These are phyloP conservation scores for Candida nitratophila DNA, from an alignment of 805 yeast species.

Conservation along the genomic window DNA sequence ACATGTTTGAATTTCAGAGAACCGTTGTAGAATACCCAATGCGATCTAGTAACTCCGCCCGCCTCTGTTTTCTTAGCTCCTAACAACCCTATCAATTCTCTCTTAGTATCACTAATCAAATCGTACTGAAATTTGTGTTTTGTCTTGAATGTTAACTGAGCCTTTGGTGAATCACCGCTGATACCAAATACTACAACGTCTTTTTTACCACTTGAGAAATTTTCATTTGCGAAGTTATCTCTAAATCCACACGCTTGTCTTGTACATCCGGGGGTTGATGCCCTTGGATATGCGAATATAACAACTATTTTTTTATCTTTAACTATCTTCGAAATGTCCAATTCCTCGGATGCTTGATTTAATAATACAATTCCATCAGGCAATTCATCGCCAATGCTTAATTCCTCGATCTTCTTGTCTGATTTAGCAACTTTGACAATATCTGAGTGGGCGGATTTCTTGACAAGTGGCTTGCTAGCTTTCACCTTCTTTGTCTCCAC, in stretches of 20 bases:
- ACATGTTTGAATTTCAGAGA: conserved; percentile 47
- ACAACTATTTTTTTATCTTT: conserved; percentile 36
- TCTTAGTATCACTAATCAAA: conserved; percentile 69
- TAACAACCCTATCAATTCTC: conserved; percentile 57
- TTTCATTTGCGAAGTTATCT: conserved; percentile 49
- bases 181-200: conserved; percentile 68
- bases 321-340: conserved; percentile 20
- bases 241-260: conserved; percentile 90
- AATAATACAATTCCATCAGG: conserved; percentile 41
- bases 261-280: conserved; percentile 95
- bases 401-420: background rate
- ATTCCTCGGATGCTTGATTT: conserved; percentile 46
- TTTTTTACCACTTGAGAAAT: conserved; percentile 16
- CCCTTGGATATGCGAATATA: conserved; percentile 80
- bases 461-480: too few relatives aligned
- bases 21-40: conserved; percentile 84
- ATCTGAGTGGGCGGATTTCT: too few relatives aligned
- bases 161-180: conserved; percentile 71
- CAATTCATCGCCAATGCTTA: conserved; percentile 12
- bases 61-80: conserved; percentile 80
- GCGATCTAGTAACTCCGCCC: conserved; percentile 75
- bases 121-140: conserved; percentile 72
- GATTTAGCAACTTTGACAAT: background rate
- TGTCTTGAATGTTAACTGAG: conserved; percentile 69
- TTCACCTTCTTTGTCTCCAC: too few relatives aligned